Conservation (phyloP, 805 yeast genomes). For the Tetrapisispora nanseiensis region DNA sequence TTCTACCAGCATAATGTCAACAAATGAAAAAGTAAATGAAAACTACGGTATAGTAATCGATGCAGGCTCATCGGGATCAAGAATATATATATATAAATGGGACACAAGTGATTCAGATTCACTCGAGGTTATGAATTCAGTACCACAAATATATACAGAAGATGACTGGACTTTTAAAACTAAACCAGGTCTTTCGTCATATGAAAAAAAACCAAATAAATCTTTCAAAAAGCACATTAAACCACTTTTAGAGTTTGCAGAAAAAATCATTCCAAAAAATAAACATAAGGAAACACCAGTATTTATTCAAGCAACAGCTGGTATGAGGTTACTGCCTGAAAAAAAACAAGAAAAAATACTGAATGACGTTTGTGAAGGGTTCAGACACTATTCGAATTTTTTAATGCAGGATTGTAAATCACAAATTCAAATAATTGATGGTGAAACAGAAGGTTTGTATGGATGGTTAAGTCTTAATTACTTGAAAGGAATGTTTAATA, state of each 20-base stretch:
- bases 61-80: slow-evolving; percentile 92
- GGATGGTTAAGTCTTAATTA: slow-evolving; percentile 95
- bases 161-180: slow-evolving; percentile 61
- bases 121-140: slow-evolving; percentile 36
- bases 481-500: slow-evolving; percentile 54
- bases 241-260: slow-evolving; percentile 59
- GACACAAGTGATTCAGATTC: slow-evolving; percentile 8
- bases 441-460: slow-evolving; percentile 87
- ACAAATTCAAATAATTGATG: slow-evolving; percentile 81
- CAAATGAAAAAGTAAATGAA: slow-evolving; percentile 4
- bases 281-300: slow-evolving; percentile 66
- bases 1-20: neutral
- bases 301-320: slow-evolving; percentile 91
- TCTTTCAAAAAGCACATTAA: slow-evolving; percentile 68
- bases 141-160: slow-evolving; percentile 58
- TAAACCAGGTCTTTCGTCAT: slow-evolving; percentile 80
- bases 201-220: slow-evolving; percentile 38
- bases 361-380: slow-evolving; percentile 46
- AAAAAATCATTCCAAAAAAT: slow-evolving; percentile 53
- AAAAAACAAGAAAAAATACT: slow-evolving; percentile 46
- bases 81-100: slow-evolving; percentile 81
- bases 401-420: slow-evolving; percentile 45
- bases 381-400: slow-evolving; percentile 50
- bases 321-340: slow-evolving; percentile 72
- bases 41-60: slow-evolving; percentile 83